These are phyloP conservation scores for Ogataea sp. DNA, from an alignment of 805 yeast species.

Conservation along the genomic window DNA sequence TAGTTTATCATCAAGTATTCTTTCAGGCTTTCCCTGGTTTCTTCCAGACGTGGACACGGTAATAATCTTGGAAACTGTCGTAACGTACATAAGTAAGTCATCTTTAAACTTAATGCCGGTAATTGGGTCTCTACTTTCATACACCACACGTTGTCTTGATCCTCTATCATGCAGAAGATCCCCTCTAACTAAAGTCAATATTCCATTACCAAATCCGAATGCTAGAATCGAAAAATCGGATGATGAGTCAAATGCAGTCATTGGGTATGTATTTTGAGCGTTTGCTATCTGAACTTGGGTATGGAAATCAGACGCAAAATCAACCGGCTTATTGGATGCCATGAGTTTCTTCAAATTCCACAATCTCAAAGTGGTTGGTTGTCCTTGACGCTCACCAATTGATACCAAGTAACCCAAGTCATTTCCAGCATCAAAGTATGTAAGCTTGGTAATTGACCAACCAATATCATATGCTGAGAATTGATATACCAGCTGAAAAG, in stretches of 20 bases:
- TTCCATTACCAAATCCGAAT: slow-evolving; percentile 79
- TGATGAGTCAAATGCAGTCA: slow-evolving; percentile 54
- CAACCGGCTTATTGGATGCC: slow-evolving; percentile 14
- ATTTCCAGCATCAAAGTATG: slow-evolving; percentile 27
- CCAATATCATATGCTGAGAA: slow-evolving; percentile 62
- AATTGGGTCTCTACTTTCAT: slow-evolving; percentile 69
- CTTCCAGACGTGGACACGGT: slow-evolving; percentile 73
- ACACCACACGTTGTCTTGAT: slow-evolving; percentile 74
- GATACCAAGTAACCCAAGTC: slow-evolving; percentile 52
- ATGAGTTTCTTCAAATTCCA: slow-evolving; percentile 62
- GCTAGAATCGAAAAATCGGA: slow-evolving; percentile 56
- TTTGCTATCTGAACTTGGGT: slow-evolving; percentile 57
- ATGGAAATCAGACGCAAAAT: slow-evolving; percentile 36
- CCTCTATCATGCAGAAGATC: slow-evolving; percentile 86
- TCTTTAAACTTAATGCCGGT: slow-evolving; percentile 64
- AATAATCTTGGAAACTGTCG: slow-evolving; percentile 67
- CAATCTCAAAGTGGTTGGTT: slow-evolving; percentile 56
- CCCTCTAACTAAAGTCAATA: slow-evolving; percentile 75
- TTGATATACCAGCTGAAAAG: slow-evolving; percentile 36
- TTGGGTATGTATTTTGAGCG: slow-evolving; percentile 72
- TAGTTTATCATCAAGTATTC: slow-evolving; percentile 32
- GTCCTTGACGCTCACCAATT: slow-evolving; percentile 67
- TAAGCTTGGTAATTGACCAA: slow-evolving; percentile 53
- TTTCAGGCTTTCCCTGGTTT: slow-evolving; percentile 56
- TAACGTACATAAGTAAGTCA: slow-evolving; percentile 51